Conservation (phyloP, 2,329 filamentous ascomycete genomes). For the Clonostachys solani region DNA sequence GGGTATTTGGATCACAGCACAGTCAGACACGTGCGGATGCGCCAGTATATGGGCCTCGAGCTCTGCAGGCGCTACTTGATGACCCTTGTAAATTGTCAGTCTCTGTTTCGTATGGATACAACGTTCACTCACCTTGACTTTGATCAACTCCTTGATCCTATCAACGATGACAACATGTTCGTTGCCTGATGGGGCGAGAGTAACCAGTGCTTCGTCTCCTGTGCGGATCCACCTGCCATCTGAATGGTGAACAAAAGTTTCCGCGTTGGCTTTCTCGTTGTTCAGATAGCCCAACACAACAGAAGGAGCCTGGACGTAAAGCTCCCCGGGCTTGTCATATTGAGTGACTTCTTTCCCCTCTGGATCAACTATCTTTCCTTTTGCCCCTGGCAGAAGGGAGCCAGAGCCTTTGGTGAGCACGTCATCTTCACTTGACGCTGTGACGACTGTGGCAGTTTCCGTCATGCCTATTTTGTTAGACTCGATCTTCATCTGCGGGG, state of each 20-base stretch:
- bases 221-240: slow-evolving; percentile 72
- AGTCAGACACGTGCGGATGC: slow-evolving; percentile 64
- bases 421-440: slow-evolving; percentile 55
- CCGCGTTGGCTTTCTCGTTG: slow-evolving; percentile 72
- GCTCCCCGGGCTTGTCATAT: slow-evolving; percentile 69
- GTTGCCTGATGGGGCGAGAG: slow-evolving; percentile 53
- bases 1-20: slow-evolving; percentile 65
- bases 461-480: slow-evolving; percentile 63
- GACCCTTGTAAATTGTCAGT: slow-evolving; percentile 38
- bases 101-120: background rate
- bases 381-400: slow-evolving; percentile 58
- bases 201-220: slow-evolving; percentile 73
- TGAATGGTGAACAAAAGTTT: slow-evolving; percentile 62
- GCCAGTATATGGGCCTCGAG: slow-evolving; percentile 69
- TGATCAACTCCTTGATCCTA: slow-evolving; percentile 63
- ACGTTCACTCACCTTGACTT: slow-evolving; percentile 54
- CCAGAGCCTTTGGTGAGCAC: slow-evolving; percentile 69
- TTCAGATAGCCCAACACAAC: slow-evolving; percentile 77
- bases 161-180: slow-evolving; percentile 83
- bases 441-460: slow-evolving; percentile 70
- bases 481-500: slow-evolving; percentile 53
- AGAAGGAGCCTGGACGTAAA: slow-evolving; percentile 71
- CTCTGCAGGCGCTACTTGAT: slow-evolving; percentile 75
- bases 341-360: slow-evolving; percentile 63
- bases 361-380: slow-evolving; percentile 60